phyloP scores from a whole-genome alignment of 2,329 filamentous ascomycete species.

The Aureobasidium namibiae region DNA sequence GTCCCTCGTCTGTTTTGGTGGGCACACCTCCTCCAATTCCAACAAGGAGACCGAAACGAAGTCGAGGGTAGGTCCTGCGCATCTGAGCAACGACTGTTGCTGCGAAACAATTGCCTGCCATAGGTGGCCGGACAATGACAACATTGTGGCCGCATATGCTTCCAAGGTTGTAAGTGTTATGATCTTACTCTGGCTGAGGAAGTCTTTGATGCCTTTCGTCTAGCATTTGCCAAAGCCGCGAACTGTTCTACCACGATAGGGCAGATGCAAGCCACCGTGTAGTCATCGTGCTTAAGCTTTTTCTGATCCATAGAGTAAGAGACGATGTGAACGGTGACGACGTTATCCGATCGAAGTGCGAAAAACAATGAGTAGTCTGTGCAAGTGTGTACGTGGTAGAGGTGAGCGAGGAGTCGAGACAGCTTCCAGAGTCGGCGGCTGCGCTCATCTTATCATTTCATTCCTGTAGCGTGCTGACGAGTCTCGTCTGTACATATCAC shows the following conservation, averaged over 20 bases:
- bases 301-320: not conserved
- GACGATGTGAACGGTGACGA: too few relatives aligned
- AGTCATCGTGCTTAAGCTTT: slow-evolving; percentile 14
- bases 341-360: not conserved
- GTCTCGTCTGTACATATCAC: too few relatives aligned
- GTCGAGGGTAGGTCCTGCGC: not conserved
- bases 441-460: not conserved
- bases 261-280: slow-evolving; percentile 20
- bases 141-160: slow-evolving; percentile 14
- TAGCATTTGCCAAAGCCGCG: slow-evolving; percentile 18
- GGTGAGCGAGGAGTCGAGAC: not conserved
- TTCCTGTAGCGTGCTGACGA: not conserved
- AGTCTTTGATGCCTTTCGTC: slow-evolving; percentile 15
- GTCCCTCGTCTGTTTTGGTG: not conserved
- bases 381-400: not conserved
- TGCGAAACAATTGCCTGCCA: slow-evolving; percentile 8
- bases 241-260: slow-evolving; percentile 17
- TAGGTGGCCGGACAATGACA: not conserved
- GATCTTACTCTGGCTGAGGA: slow-evolving; percentile 2
- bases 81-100: slow-evolving; percentile 9
- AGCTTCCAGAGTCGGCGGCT: not conserved
- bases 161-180: slow-evolving; percentile 15
- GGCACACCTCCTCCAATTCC: slow-evolving; percentile 15
- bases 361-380: not conserved
- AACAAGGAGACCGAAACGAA: slow-evolving; percentile 15